Evolutionary conservation across 2,329 filamentous ascomycete genomes (phyloP).

Genomic region (Aspergillus pseudoterreus): DNA sequence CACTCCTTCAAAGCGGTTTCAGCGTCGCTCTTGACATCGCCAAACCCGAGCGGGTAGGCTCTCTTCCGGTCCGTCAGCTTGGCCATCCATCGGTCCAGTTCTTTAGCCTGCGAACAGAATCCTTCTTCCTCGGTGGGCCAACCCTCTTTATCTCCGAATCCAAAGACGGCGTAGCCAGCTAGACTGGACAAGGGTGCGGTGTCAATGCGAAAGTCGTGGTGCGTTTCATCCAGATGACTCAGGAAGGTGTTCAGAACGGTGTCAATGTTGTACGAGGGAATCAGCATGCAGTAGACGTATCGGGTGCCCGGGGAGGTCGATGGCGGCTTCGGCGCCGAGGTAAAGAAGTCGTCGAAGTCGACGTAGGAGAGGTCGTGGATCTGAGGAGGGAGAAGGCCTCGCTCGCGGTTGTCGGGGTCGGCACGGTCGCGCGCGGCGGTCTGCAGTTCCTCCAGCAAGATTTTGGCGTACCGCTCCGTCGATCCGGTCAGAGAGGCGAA

Average conservation of each 20-base stretch:
- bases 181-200: constrained; percentile 74
- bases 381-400: constrained; percentile 54
- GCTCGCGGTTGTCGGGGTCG: constrained; percentile 20
- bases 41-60: constrained; percentile 84
- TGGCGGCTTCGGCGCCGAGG: constrained; percentile 64
- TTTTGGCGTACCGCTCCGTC: constrained; percentile 69
- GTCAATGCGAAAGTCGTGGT: constrained; percentile 95
- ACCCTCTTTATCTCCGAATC: constrained; percentile 83
- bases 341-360: constrained; percentile 91
- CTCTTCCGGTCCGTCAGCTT: constrained; percentile 81
- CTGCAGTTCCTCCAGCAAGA: constrained; percentile 57
- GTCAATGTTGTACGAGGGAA: constrained; percentile 95
- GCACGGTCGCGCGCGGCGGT: constrained; percentile 30
- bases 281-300: constrained; percentile 76
- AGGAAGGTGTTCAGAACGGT: constrained; percentile 85
- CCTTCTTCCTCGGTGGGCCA: constrained; percentile 90
- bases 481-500: constrained; percentile 84
- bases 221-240: constrained; percentile 83
- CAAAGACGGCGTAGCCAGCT: constrained; percentile 88
- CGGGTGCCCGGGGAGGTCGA: constrained; percentile 48
- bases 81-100: constrained; percentile 96
- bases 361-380: constrained; percentile 77
- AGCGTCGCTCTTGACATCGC: constrained; percentile 75
- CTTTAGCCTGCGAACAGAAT: constrained; percentile 87
- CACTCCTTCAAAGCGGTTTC: constrained; percentile 69